These are phyloP conservation scores for Penicillium sp. DNA, from an alignment of 2,329 filamentous ascomycete species.

Conservation along the genomic window DNA sequence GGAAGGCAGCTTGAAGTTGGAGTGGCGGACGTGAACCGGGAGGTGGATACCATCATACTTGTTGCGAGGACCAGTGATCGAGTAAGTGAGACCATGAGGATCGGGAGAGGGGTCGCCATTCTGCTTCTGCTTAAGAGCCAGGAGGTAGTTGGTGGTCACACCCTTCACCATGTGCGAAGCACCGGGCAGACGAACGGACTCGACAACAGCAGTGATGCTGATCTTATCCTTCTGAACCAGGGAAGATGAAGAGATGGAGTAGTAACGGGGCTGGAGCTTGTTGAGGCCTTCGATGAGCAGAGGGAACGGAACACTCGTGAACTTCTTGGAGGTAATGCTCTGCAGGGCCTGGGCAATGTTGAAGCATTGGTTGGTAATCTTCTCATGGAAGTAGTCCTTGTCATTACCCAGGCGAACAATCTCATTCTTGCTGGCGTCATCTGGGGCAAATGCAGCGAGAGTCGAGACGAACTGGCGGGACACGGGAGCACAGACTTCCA, in stretches of 20 bases:
- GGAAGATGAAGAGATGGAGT: constrained; percentile 98
- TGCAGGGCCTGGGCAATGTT: constrained; percentile 86
- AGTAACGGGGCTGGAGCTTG: constrained; percentile 96
- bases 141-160: constrained; percentile 92
- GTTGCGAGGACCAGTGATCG: constrained; percentile 83
- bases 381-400: constrained; percentile 90
- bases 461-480: constrained; percentile 92
- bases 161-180: constrained; percentile 78
- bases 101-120: constrained; percentile 77
- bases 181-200: constrained; percentile 72
- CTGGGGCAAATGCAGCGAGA: constrained; percentile 82
- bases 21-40: constrained; percentile 92
- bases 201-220: constrained; percentile 90
- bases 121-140: constrained; percentile 95
- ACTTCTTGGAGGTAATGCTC: constrained; percentile 67
- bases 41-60: constrained; percentile 96
- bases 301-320: constrained; percentile 85
- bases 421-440: constrained; percentile 77
- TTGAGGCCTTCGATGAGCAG: constrained; percentile 87
- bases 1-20: constrained; percentile 97
- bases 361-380: constrained; percentile 73
- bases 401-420: constrained; percentile 84
- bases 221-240: constrained; percentile 91
- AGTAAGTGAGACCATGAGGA: constrained; percentile 78
- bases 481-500: constrained; percentile 92